Evolutionary conservation across 257 asterid genomes (phyloP), one percentile per base, ranked within the genome.

Genomic region (Cinchona pubescens): DNA sequence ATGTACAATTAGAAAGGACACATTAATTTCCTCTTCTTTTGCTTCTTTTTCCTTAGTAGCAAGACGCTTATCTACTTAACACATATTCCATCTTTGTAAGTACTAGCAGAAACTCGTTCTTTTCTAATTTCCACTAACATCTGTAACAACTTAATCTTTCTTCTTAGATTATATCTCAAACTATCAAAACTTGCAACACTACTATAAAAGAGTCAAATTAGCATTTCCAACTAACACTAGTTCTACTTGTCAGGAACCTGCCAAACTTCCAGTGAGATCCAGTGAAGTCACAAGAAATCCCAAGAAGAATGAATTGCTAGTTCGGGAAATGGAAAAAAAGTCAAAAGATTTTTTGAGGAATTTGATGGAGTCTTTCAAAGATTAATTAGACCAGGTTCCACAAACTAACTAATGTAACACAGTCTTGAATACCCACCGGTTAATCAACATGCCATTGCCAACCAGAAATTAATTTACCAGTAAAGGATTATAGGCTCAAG

Each of bases 271-370:
- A 3, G 67, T 1, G 16, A 63, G 32, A 63, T 34, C 38, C 27
- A 21, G 19, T 18, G 69, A 34, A 63, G 45, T 30, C 71, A 74
- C n/a, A n/a, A n/a, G n/a, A n/a, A n/a, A n/a, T n/a, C 37, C 69
- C 7, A 34, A 58, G 35, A 34, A 58, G 35, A 66, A 53, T n/a
- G 48, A 59, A 46, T 34, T n/a, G 25, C 25, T 49, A 23, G 49
- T 45, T 37, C n/a, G 46, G 19, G n/a, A 45, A 42, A 58, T 34
- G 64, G 46, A 69, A 56, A 75, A 58, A 55, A 5, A 25, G 21
- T 23, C 61, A 6, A 65, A 46, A 77, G 71, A 60, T 48, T 58
- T 58, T 58, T 58, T 58, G 35, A 58, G 21, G 63, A 56, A 16
- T 15, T 32, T 35, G 34, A 56, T 23, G 76, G 51, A 71, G 25